A percentile compares a stretch with the other conserved stretches of the same genome.
Conservation (phyloP, 192 early-diverging fungal genomes). For the Chytriomyces confervae region DNA sequence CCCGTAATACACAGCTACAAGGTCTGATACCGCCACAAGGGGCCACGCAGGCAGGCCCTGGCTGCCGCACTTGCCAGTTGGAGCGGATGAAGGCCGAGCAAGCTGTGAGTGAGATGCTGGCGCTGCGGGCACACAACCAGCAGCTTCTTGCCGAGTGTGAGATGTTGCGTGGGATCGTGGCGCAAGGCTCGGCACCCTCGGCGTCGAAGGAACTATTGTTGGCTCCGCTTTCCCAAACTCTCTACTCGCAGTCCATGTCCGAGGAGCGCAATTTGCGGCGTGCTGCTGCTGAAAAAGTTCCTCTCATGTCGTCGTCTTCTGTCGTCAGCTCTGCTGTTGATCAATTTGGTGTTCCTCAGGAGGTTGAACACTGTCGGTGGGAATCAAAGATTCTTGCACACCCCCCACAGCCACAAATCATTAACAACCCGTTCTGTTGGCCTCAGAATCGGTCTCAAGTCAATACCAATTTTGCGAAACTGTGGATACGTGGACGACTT, state of each 20-base stretch:
- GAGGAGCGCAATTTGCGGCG: too few species aligned
- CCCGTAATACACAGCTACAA: too few species aligned
- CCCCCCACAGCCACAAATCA: background rate
- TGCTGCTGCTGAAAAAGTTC: too few species aligned
- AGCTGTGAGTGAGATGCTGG: too few species aligned
- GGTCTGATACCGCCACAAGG: too few species aligned
- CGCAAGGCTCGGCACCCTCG: background rate
- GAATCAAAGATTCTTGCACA: background rate
- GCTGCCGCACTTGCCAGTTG: too few species aligned
- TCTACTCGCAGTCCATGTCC: too few species aligned
- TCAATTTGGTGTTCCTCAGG: background rate
- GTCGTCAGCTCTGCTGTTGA: background rate
- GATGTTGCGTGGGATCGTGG: background rate
- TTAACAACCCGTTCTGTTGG: too few species aligned
- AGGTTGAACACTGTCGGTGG: background rate
- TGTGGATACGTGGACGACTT: constrained; percentile 9
- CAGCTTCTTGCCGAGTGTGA: background rate
- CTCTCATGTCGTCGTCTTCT: background rate
- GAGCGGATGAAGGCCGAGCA: too few species aligned
- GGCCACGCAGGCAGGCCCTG: too few species aligned
- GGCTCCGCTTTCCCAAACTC: too few species aligned
- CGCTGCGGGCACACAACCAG: background rate
- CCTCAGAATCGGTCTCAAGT: background rate
- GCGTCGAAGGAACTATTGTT: background rate
- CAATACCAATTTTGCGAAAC: constrained; percentile 7